Base-by-base conservation (phyloP, 768 basidiomycete genomes). In the Gloeostereum incarnatum region DNA sequence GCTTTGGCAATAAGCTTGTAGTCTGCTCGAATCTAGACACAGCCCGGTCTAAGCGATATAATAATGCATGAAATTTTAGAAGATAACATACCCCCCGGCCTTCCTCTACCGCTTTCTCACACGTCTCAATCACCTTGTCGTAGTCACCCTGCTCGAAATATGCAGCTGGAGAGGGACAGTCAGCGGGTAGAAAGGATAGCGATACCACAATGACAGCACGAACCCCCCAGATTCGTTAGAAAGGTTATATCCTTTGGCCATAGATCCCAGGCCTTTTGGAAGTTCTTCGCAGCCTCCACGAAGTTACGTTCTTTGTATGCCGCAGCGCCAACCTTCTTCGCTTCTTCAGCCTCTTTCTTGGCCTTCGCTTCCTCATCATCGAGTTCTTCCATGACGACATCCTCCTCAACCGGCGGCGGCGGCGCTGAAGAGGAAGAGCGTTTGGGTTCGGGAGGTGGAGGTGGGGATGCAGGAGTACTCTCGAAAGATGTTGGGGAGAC, bases 1-100 rank as follows among this genome's bases (percentile, higher is more conserved):
- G 93, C 92, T 62, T 98, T 98, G 22, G 94, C 94, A 42, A 96
- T 65, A 42, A 96, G 70, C 63, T 96, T 98, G 73, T 78, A 98
- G 62, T 99, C 94, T 4, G 85, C 87, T 35, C 91, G 81, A 29
- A 92, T 54, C 75, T 92, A 54, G 35, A 31, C 32, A n/a, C n/a
- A n/a, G 14, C 24, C 25, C 6, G 16, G 13, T 31, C 27, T 38
- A 8, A 34, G 36, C 17, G 25, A 35, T 10, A 41, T 30, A 26
- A 33, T 24, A 21, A 18, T 7, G n/a, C 14, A 13, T 27, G 1
- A 19, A 29, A 27, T 22, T 27, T 19, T n/a, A 16, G 14, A 36
- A 4, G 6, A 8, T 1, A 30, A 35, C 73, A 33, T 49, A 86
- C 83, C 43, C 66, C 71, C 43, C 93, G 82, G 22, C 91, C 96